Conservation (phyloP, 495 filamentous ascomycete species). For the Tuber umbilicatum region DNA sequence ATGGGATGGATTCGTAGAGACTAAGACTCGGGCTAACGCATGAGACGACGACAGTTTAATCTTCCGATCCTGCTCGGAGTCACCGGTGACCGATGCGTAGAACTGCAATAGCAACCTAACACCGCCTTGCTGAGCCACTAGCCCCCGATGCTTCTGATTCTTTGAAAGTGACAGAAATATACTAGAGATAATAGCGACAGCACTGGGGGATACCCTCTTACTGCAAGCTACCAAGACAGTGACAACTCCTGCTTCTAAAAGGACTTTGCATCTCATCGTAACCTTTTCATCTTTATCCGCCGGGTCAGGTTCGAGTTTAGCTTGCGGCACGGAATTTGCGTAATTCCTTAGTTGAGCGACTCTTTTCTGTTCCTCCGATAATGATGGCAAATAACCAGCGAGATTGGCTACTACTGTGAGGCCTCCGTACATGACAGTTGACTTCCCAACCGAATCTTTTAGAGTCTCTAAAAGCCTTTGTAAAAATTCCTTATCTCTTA, state of each 20-base stretch:
- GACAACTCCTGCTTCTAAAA: constrained; percentile 70
- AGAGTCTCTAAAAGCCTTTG: constrained; percentile 60
- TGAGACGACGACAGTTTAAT: constrained; percentile 65
- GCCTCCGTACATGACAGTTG: constrained; percentile 72
- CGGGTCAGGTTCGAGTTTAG: constrained; percentile 55
- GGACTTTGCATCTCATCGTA: constrained; percentile 61
- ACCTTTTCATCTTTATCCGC: constrained; percentile 70
- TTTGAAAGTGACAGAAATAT: constrained; percentile 72
- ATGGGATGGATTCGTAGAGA: constrained; percentile 76
- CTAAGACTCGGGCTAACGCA: constrained; percentile 82
- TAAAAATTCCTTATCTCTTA: constrained; percentile 59
- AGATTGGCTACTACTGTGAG: constrained; percentile 78
- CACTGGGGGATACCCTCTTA: constrained; percentile 58
- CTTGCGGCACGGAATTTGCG: constrained; percentile 65
- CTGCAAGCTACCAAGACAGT: constrained; percentile 64
- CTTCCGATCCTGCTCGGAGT: constrained; percentile 45
- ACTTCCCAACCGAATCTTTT: constrained; percentile 53
- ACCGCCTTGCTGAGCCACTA: constrained; percentile 82
- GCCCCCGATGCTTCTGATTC: constrained; percentile 62
- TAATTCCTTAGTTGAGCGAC: constrained; percentile 87
- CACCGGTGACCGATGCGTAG: constrained; percentile 50
- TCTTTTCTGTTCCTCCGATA: constrained; percentile 85
- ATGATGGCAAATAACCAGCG: constrained; percentile 67
- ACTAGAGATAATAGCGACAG: constrained; percentile 60
- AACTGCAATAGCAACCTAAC: constrained; percentile 72